Evolutionary conservation across 129 eudicot species (phyloP).

Genomic region (Solidago caesia): DNA sequence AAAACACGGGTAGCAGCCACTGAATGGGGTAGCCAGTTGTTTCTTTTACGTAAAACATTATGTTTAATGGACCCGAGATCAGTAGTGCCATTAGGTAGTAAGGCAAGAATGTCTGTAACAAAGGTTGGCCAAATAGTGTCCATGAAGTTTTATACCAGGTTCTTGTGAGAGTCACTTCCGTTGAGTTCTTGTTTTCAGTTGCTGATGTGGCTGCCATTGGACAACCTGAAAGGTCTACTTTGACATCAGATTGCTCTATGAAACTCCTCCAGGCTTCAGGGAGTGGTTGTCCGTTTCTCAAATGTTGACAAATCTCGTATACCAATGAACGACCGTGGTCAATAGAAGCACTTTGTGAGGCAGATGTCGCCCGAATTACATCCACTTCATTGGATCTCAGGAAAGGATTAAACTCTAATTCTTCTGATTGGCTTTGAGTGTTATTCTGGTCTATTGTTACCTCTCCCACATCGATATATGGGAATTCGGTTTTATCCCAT

Average conservation of each 20-base stretch:
- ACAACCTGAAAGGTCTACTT: slow-evolving; percentile 83
- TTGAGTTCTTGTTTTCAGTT: slow-evolving; percentile 30
- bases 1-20: slow-evolving; percentile 61
- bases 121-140: slow-evolving; percentile 64
- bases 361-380: slow-evolving; percentile 65
- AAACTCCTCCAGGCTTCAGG: slow-evolving; percentile 79
- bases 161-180: slow-evolving; percentile 50
- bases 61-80: slow-evolving; percentile 48
- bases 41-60: slow-evolving; percentile 34
- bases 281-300: slow-evolving; percentile 69
- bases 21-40: slow-evolving; percentile 49
- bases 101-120: slow-evolving; percentile 70
- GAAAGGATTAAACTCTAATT: slow-evolving; percentile 70
- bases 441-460: slow-evolving; percentile 50
- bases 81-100: slow-evolving; percentile 58
- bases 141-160: slow-evolving; percentile 62
- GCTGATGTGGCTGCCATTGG: slow-evolving; percentile 58
- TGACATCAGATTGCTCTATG: slow-evolving; percentile 79
- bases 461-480: slow-evolving; percentile 67
- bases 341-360: slow-evolving; percentile 79
- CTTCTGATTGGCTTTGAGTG: slow-evolving; percentile 56
- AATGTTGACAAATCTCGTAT: slow-evolving; percentile 76
- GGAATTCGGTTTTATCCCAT: slow-evolving; percentile 65
- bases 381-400: slow-evolving; percentile 65
- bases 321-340: slow-evolving; percentile 87